phyloP scores from a whole-genome alignment of 257 asterid species.

The Petunia axillaris region DNA sequence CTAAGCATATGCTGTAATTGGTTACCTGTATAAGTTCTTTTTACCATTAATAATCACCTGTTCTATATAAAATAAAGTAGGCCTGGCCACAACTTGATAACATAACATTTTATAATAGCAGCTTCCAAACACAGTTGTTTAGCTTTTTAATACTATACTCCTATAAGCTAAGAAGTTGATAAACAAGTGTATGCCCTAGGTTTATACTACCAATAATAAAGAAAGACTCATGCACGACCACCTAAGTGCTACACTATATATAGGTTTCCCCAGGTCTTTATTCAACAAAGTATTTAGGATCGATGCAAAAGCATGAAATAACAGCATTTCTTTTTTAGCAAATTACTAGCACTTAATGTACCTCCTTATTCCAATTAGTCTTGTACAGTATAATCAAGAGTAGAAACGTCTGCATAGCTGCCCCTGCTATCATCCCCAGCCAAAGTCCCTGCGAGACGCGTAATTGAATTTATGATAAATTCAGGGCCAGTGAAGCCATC shows the following conservation, averaged over 20 bases:
- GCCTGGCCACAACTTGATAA: neutral
- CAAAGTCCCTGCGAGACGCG: conserved; percentile 60
- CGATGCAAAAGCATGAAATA: neutral
- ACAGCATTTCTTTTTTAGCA: neutral
- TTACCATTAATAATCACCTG: no score
- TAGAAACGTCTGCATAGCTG: conserved; percentile 59
- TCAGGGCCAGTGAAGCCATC: neutral
- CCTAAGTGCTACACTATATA: neutral
- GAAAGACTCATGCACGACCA: neutral
- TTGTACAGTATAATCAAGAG: conserved; percentile 54
- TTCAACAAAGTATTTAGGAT: neutral
- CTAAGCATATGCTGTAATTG: neutral
- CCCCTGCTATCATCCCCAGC: conserved; percentile 81
- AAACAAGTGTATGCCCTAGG: neutral
- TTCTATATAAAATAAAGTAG: no score
- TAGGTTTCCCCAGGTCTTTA: no score
- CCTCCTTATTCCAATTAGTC: conserved; percentile 80
- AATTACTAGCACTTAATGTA: conserved; percentile 25
- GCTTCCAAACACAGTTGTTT: neutral
- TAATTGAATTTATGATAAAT: neutral
- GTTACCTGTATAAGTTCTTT: neutral
- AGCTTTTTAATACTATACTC: neutral
- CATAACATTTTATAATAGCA: neutral
- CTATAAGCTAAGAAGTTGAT: neutral
- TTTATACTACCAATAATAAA: neutral